phyloP scores from a whole-genome alignment of 345 rosid genomes.

The Eucalyptus melliodora region DNA sequence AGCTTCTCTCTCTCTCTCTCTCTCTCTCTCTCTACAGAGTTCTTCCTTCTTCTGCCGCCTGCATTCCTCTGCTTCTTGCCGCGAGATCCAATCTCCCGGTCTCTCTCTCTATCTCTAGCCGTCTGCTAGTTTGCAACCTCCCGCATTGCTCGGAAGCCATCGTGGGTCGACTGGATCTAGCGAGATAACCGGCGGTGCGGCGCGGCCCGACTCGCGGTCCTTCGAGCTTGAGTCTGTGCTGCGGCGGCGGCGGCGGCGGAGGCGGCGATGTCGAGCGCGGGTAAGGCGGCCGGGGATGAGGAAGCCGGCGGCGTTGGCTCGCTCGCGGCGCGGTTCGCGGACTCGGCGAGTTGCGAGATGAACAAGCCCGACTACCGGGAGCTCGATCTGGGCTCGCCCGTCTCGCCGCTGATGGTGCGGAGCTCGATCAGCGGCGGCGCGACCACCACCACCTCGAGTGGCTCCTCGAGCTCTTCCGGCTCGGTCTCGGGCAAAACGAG shows the following conservation, averaged over 20 bases:
- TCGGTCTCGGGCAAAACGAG: conserved; percentile 25
- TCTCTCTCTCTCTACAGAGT: not conserved
- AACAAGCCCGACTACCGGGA: conserved; percentile 90
- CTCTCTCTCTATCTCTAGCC: not conserved
- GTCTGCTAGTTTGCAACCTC: not conserved
- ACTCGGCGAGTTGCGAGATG: conserved; percentile 26
- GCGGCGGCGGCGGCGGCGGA: not conserved
- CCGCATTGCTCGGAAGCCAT: not conserved
- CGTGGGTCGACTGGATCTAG: not conserved
- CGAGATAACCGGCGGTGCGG: not conserved
- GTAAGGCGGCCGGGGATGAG: not conserved
- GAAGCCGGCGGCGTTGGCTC: conserved; percentile 11
- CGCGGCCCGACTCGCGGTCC: not conserved
- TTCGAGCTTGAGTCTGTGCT: not conserved
- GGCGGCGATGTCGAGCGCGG: not conserved
- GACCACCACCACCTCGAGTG: conserved; percentile 2
- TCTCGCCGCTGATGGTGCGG: conserved; percentile 56
- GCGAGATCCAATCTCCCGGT: conserved; percentile 34
- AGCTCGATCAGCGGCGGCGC: not conserved
- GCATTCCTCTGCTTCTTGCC: conserved; percentile 23
- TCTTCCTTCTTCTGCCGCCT: not conserved
- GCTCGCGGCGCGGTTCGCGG: conserved; percentile 23
- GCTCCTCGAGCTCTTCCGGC: conserved; percentile 49
- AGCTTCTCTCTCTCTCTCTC: not conserved
- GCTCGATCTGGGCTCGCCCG: conserved; percentile 84